Percentiles rank a stretch among this genome's conserved stretches.
Conservation (phyloP, 192 early-diverging fungal genomes). For the Coemansia sp. region DNA sequence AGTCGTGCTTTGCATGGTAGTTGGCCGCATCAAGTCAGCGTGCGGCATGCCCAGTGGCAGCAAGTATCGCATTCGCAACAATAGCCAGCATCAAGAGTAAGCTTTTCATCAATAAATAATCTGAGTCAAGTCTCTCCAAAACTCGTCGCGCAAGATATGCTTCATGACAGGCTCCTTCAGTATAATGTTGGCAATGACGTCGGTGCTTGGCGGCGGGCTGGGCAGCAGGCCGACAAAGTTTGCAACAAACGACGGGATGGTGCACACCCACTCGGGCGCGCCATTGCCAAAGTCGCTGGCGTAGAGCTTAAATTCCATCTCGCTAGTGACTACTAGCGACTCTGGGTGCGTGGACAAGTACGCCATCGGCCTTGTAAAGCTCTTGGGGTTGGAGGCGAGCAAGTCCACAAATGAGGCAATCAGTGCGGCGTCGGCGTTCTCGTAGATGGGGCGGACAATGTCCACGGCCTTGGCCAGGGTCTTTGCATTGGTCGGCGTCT, state of each 20-base stretch:
- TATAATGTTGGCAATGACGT: slow-evolving; percentile 46
- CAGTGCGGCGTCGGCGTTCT: slow-evolving; percentile 28
- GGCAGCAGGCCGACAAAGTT: slow-evolving; percentile 55
- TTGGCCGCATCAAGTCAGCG: neutral
- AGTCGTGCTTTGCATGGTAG: neutral
- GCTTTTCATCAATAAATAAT: slow-evolving; percentile 29
- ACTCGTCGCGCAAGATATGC: slow-evolving; percentile 28
- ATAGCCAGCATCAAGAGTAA: neutral
- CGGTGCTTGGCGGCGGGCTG: slow-evolving; percentile 36
- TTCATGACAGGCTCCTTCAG: slow-evolving; percentile 39
- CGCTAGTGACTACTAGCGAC: slow-evolving; percentile 36
- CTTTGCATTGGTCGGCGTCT: slow-evolving; percentile 15
- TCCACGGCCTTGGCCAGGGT: slow-evolving; percentile 15
- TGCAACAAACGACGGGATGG: slow-evolving; percentile 45
- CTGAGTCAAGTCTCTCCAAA: slow-evolving; percentile 39
- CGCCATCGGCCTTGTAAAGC: slow-evolving; percentile 49
- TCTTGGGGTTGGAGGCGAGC: slow-evolving; percentile 21
- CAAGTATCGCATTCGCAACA: neutral
- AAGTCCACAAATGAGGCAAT: slow-evolving; percentile 46
- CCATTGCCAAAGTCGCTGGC: slow-evolving; percentile 46
- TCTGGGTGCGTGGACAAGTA: slow-evolving; percentile 30
- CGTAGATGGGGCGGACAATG: slow-evolving; percentile 18
- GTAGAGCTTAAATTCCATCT: slow-evolving; percentile 46
- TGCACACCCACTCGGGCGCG: slow-evolving; percentile 44
- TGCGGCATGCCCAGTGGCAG: slow-evolving; percentile 13